Percentiles rank a stretch among this genome's conserved stretches.
These are phyloP conservation scores for Thamnidium elegans DNA, from an alignment of 192 early-diverging fungal species.

Conservation along the genomic window DNA sequence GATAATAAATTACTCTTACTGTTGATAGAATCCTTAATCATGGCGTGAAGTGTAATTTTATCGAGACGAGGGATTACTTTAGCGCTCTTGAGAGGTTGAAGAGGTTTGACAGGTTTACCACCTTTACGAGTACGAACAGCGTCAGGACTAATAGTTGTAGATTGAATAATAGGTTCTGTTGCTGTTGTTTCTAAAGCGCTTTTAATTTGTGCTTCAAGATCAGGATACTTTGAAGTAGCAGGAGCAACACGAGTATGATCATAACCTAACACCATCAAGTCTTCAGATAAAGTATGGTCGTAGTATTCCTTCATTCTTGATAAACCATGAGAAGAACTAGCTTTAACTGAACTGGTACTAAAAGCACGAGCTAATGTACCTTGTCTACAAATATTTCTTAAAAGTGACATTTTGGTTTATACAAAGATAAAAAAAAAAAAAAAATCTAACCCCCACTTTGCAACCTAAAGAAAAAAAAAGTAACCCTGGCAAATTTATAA, in stretches of 20 bases:
- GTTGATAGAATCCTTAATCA: conserved; percentile 78
- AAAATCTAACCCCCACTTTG: background rate
- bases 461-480: background rate
- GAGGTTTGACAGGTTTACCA: conserved; percentile 51
- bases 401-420: conserved; percentile 6
- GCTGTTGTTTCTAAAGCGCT: conserved; percentile 13
- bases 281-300: conserved; percentile 44
- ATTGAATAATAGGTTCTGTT: background rate
- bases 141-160: background rate
- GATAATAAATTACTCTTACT: conserved; percentile 89
- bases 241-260: conserved; percentile 41
- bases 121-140: conserved; percentile 38
- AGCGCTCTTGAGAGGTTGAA: conserved; percentile 55
- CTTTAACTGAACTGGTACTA: background rate
- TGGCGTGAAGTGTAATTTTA: conserved; percentile 80
- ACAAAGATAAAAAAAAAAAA: background rate
- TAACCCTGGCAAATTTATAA: conserved; percentile 3
- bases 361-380: background rate
- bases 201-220: conserved; percentile 29
- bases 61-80: conserved; percentile 65
- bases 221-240: conserved; percentile 30
- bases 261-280: conserved; percentile 55
- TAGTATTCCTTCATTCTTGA: conserved; percentile 50
- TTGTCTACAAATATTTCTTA: conserved; percentile 9
- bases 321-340: conserved; percentile 33